Conservation (phyloP, 148 eudicot species). For the Fagopyrum tataricum region DNA sequence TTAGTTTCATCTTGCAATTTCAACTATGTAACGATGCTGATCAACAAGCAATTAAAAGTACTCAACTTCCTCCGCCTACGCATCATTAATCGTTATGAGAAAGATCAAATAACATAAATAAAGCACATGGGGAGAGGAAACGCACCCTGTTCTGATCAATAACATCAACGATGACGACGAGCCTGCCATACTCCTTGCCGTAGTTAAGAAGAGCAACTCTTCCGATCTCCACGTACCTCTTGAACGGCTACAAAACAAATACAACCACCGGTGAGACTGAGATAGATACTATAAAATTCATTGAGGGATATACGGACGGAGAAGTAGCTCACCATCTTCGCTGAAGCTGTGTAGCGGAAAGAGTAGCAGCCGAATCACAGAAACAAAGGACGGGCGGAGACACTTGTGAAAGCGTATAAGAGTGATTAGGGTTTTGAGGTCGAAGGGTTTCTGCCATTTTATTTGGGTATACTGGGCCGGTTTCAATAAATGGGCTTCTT, state of each 20-base stretch:
- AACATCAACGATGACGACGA: constrained; percentile 15
- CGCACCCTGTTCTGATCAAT: constrained; percentile 22
- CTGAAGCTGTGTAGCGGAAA: neutral
- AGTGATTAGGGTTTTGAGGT: neutral
- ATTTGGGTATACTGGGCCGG: neutral
- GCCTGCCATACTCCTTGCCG: constrained; percentile 16
- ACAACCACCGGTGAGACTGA: neutral
- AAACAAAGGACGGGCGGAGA: neutral
- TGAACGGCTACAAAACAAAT: constrained; percentile 12
- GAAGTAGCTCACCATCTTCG: constrained; percentile 12
- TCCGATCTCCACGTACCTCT: constrained; percentile 14
- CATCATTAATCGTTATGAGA: neutral
- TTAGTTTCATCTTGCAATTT: neutral
- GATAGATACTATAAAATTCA: neutral
- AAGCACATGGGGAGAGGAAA: neutral
- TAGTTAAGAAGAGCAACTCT: constrained; percentile 13
- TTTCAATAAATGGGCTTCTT: neutral
- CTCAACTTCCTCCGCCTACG: neutral
- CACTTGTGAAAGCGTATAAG: neutral
- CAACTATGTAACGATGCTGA: neutral
- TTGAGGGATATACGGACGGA: neutral
- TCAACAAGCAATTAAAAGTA: neutral
- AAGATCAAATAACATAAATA: neutral
- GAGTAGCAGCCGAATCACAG: neutral
- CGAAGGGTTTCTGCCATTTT: neutral